Base-by-base conservation (phyloP, 2,329 filamentous ascomycete species). In the Torrubiella hemipterigena region DNA sequence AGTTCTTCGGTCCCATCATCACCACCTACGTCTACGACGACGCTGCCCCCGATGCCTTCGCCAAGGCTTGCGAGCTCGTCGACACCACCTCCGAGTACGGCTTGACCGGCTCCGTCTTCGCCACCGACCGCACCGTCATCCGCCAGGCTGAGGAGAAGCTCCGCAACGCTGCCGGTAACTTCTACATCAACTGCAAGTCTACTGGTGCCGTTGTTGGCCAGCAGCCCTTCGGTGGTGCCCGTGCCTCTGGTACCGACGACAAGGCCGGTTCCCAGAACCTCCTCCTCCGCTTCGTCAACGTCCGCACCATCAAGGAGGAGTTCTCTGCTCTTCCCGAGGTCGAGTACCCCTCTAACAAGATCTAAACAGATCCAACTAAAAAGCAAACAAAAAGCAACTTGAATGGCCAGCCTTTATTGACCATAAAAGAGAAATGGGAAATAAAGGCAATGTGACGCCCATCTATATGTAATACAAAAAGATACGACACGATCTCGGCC, bases 151-250 rank as follows among this genome's bases (percentile, higher is more conserved):
- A 86, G 54, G 72, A 85, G 43, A 69, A 65, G 38, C 64, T 89
- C 32, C 66, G 80, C 41, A 75, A 86, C 50, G 63, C 77, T 0
- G 81, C 82, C 1, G 82, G 82, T 25, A 89, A 89, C 63, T 87
- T 87, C 53, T 89, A 89, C 60, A 67, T 89, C 58, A 89, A 87
- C 61, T 81, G 77, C 63, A 87, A 87, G 69, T 78, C 73, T 54
- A 82, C 77, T 2, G 78, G 77, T 23, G 77, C 77, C 12, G 75
- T 83, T 16, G 77, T 81, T 7, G 77, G 76, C 11, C 78, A 82
- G 58, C 77, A 82, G 59, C 72, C 77, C 4, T 82, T 82, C 49
- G 77, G 77, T 15, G 77, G 77, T 32, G 68, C 73, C 10, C 63
- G 78, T 40, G 75, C 74, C 6, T 77, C 72, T 38, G 77, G 77